phyloP scores from a whole-genome alignment of 768 basidiomycete species.

The Collybia sp. region DNA sequence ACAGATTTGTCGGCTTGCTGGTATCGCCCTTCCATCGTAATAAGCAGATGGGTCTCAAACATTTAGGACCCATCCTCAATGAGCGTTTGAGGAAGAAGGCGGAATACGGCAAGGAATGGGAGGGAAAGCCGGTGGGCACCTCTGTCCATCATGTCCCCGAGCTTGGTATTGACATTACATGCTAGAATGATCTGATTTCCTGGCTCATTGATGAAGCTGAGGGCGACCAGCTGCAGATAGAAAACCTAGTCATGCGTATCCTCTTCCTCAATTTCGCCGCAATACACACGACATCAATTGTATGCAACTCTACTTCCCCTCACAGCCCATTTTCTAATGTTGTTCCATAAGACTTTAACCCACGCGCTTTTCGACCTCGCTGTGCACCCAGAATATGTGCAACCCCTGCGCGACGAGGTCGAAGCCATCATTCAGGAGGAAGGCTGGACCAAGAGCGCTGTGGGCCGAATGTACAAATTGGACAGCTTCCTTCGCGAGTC shows the following conservation, averaged over 20 bases:
- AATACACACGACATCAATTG: constrained; percentile 29
- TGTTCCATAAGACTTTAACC: constrained; percentile 12
- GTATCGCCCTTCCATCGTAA: background rate
- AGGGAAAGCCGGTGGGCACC: too few relatives aligned
- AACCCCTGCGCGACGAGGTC: constrained; percentile 23
- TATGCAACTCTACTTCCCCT: constrained; percentile 1
- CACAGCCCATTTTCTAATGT: background rate
- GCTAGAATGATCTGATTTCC: constrained; percentile 11
- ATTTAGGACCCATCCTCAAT: constrained; percentile 4
- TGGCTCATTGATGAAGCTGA: constrained; percentile 11
- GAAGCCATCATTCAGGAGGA: constrained; percentile 16
- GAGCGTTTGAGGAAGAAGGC: constrained; percentile 2
- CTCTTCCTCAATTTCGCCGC: constrained; percentile 27
- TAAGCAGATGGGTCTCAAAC: background rate
- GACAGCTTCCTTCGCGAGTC: constrained; percentile 39
- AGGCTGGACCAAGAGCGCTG: constrained; percentile 31
- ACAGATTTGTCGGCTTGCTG: constrained; percentile 4
- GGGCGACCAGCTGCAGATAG: constrained; percentile 7
- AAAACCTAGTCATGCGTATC: constrained; percentile 13
- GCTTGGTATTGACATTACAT: too few relatives aligned
- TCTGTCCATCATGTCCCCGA: too few relatives aligned
- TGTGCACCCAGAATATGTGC: constrained; percentile 15
- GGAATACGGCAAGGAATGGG: background rate
- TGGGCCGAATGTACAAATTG: constrained; percentile 28
- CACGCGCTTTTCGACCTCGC: constrained; percentile 19